phyloP scores from a whole-genome alignment of 345 rosid species.

The Syzygium jambos region DNA sequence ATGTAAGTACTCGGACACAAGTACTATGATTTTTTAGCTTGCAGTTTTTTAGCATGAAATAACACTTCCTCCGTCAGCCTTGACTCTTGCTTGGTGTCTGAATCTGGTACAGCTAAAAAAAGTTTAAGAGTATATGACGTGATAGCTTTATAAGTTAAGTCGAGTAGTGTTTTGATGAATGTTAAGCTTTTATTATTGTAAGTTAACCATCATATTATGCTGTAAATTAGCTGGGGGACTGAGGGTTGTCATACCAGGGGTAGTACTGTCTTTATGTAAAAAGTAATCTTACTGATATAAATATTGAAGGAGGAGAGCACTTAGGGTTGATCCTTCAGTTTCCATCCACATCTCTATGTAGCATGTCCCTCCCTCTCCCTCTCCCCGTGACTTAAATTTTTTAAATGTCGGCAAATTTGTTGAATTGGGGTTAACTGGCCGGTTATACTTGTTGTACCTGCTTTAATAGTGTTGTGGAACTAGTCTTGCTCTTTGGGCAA shows the following conservation, averaged over 20 bases:
- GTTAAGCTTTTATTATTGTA: too few species aligned
- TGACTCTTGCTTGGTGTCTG: not conserved
- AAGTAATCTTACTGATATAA: not conserved
- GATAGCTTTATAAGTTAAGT: not conserved
- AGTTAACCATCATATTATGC: not conserved
- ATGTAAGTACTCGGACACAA: conserved; percentile 37
- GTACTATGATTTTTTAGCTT: not conserved
- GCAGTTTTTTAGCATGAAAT: not conserved
- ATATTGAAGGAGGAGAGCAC: not conserved
- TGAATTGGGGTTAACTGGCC: not conserved
- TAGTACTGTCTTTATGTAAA: not conserved
- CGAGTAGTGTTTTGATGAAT: not conserved
- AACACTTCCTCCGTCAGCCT: not conserved
- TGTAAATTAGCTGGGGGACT: not conserved
- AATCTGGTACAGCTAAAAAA: not conserved
- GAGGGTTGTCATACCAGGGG: not conserved
- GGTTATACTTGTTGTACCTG: not conserved
- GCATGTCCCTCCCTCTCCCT: not conserved
- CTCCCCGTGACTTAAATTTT: not conserved
- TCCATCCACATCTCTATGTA: not conserved
- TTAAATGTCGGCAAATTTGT: not conserved
- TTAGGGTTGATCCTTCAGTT: not conserved
- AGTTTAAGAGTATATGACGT: not conserved
- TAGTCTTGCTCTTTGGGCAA: not conserved
- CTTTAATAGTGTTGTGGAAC: not conserved